A percentile compares a stretch with the other conserved stretches of the same genome.
Conservation (phyloP, 257 asterid species). For the Craterostigma plantagineum region DNA sequence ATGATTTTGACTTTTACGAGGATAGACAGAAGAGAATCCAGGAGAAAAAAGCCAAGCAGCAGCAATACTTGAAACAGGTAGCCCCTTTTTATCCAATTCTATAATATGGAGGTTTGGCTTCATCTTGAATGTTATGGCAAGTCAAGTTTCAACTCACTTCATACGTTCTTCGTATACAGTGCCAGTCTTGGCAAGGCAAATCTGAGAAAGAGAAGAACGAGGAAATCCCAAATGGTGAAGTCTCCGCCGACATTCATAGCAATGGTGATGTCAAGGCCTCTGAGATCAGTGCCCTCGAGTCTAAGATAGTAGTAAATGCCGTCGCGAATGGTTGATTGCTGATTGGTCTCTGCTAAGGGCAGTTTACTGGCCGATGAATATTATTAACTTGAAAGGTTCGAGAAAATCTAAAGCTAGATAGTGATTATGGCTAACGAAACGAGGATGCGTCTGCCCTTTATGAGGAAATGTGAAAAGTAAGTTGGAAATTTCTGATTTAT, state of each 20-base stretch:
- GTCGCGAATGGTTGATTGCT: constrained; percentile 11
- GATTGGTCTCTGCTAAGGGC: too few species aligned
- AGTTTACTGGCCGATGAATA: too few species aligned
- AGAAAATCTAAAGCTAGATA: too few species aligned
- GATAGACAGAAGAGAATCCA: constrained; percentile 46
- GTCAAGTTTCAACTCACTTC: neutral
- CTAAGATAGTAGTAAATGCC: too few species aligned
- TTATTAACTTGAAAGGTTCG: too few species aligned
- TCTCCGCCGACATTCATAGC: neutral
- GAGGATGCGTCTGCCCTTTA: too few species aligned
- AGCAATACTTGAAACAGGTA: constrained; percentile 25
- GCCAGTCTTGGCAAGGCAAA: constrained; percentile 16
- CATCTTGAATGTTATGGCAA: neutral
- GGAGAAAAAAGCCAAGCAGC: constrained; percentile 42
- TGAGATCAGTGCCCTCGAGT: too few species aligned
- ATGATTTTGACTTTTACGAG: constrained; percentile 66
- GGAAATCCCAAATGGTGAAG: constrained; percentile 10
- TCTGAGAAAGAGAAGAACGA: constrained; percentile 1
- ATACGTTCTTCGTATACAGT: neutral
- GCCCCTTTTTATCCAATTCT: neutral
- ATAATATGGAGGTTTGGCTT: neutral
- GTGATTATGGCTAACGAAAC: too few species aligned
- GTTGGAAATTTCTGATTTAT: too few species aligned
- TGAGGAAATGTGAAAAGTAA: too few species aligned
- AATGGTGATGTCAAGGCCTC: constrained; percentile 5